Percentiles rank a stretch among this genome's conserved stretches.
These are phyloP conservation scores for Mycena epipterygia DNA, from an alignment of 768 basidiomycete species.

Conservation along the genomic window DNA sequence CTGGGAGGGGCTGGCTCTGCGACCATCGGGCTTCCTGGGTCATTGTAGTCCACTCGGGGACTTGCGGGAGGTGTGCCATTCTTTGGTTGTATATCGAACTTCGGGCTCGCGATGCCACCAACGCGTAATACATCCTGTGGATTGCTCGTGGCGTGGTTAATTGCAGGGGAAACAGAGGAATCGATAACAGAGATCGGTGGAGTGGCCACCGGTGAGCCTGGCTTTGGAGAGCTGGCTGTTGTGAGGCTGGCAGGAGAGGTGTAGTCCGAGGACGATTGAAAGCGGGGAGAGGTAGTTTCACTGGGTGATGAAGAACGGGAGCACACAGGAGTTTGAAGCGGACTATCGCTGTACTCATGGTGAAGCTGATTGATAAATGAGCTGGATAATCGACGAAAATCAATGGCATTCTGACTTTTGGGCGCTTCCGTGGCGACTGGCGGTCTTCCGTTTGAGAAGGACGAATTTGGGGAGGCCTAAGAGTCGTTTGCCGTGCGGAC, in stretches of 20 bases:
- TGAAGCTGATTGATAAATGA: slow-evolving; percentile 8
- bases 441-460: not conserved
- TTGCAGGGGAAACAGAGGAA: slow-evolving; percentile 6
- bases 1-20: not conserved
- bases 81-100: not conserved
- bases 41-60: not conserved
- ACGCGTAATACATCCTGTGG: slow-evolving; percentile 10
- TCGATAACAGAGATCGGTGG: slow-evolving; percentile 9
- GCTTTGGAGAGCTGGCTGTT: slow-evolving; percentile 13
- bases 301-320: slow-evolving; percentile 6
- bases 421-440: slow-evolving; percentile 26
- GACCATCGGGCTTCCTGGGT: not conserved
- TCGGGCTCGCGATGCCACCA: slow-evolving; percentile 53
- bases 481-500: slow-evolving; percentile 27
- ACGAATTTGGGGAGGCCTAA: slow-evolving; percentile 4
- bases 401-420: slow-evolving; percentile 12
- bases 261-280: not conserved
- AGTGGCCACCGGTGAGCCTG: slow-evolving; percentile 18
- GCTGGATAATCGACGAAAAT: not conserved
- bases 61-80: not conserved
- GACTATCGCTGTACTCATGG: slow-evolving; percentile 20
- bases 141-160: not conserved
- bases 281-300: not conserved
- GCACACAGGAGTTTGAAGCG: slow-evolving; percentile 1
- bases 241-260: slow-evolving; percentile 19